Conservation (phyloP, 257 asterid genomes). For the Cruciata laevipes region DNA sequence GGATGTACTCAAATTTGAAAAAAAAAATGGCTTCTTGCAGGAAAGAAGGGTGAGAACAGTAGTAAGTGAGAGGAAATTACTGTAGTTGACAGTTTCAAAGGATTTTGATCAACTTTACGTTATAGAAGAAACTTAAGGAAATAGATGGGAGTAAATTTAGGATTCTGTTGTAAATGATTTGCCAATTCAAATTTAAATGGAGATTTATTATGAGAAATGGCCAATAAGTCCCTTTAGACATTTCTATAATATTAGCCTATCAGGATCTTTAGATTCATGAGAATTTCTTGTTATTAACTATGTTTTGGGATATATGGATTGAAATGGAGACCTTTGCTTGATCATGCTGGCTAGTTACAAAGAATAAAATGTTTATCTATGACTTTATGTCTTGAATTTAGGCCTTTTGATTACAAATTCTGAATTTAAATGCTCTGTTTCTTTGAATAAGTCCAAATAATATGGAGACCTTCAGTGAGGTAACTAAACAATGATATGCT, state of each 20-base stretch:
- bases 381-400: neutral
- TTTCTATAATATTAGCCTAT: no score
- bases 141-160: constrained; percentile 7
- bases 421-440: no score
- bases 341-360: neutral
- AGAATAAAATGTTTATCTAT: neutral
- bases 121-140: neutral
- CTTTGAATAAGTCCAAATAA: neutral
- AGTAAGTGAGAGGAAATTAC: neutral
- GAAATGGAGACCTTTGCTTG: neutral
- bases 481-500: neutral
- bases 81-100: neutral
- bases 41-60: neutral
- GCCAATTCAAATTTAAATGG: constrained; percentile 6
- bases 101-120: constrained; percentile 7
- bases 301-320: neutral
- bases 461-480: neutral
- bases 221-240: neutral
- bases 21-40: neutral
- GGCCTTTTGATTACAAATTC: neutral
- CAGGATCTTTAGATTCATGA: neutral
- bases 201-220: neutral
- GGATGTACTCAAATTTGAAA: neutral
- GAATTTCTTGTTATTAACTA: neutral
- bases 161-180: neutral